phyloP scores from a whole-genome alignment of 2,329 filamentous ascomycete genomes.

The Colletotrichum chrysophilum region DNA sequence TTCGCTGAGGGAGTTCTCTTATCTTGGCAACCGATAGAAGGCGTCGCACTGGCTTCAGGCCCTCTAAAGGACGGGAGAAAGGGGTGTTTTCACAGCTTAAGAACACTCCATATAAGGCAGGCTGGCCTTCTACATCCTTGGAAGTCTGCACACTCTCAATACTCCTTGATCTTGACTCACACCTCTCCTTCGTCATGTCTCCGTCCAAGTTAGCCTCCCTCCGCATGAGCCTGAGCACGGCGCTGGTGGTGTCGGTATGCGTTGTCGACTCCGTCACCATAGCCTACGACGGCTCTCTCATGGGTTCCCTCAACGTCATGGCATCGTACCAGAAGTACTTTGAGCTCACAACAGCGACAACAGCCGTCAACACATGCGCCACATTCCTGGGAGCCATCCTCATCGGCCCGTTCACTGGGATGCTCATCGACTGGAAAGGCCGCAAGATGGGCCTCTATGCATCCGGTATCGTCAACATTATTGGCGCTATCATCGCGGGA shows the following conservation, averaged over 20 bases:
- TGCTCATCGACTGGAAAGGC: conserved; percentile 54
- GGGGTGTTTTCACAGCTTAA: neutral
- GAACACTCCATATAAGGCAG: neutral
- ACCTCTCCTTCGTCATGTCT: neutral
- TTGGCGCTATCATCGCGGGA: conserved; percentile 64
- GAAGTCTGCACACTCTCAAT: rapidly evolving
- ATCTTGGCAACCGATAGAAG: neutral
- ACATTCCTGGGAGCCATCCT: conserved; percentile 58
- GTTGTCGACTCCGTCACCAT: conserved; percentile 31
- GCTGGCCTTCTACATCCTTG: neutral
- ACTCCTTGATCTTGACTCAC: neutral
- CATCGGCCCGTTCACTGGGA: conserved; percentile 52
- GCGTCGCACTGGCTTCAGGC: neutral
- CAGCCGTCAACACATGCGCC: conserved; percentile 56
- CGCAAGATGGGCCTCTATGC: conserved; percentile 50
- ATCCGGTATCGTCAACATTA: conserved; percentile 52
- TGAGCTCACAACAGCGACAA: conserved; percentile 46
- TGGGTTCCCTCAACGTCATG: conserved; percentile 42
- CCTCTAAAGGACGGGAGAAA: neutral
- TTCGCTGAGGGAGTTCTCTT: rapidly evolving
- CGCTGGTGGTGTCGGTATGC: conserved; percentile 28
- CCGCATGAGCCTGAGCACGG: conserved; percentile 23
- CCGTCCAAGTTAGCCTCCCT: neutral
- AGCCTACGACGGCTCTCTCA: conserved; percentile 42
- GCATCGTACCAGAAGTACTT: conserved; percentile 58